These are phyloP conservation scores for Canavalia ensiformis DNA, from an alignment of 306 rosid species.

Conservation along the genomic window DNA sequence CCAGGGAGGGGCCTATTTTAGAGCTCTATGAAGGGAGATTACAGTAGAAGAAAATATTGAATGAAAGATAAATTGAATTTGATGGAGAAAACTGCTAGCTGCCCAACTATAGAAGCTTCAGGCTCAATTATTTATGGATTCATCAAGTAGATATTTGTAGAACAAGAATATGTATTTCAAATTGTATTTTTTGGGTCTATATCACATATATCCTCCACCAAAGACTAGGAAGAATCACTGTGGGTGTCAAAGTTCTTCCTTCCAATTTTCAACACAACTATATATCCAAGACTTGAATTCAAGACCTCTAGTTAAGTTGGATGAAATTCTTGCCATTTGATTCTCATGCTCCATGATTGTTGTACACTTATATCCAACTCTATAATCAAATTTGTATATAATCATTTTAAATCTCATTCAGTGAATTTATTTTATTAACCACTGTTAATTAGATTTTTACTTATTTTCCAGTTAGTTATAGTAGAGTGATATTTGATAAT, in stretches of 20 bases:
- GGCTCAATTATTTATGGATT: conserved; percentile 3
- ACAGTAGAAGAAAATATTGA: background rate
- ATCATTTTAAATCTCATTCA: background rate
- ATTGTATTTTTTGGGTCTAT: background rate
- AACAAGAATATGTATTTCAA: background rate
- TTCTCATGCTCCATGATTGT: too few species aligned
- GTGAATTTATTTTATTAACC: background rate
- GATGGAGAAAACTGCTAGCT: background rate
- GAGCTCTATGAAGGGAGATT: background rate
- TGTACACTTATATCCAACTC: background rate
- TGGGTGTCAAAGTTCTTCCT: too few species aligned
- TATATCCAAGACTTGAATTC: too few species aligned
- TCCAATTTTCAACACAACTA: too few species aligned
- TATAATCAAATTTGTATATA: conserved; percentile 20
- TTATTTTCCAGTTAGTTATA: background rate
- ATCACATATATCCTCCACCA: too few species aligned
- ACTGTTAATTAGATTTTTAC: background rate
- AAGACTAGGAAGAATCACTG: too few species aligned
- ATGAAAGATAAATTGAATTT: background rate
- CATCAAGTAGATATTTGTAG: conserved; percentile 4
- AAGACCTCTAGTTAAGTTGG: too few species aligned
- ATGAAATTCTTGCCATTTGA: too few species aligned
- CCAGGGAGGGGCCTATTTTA: background rate
- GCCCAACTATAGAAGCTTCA: background rate
- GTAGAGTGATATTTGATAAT: background rate